These are phyloP conservation scores for Citrullus amarus DNA, from an alignment of 306 rosid species.

Conservation along the genomic window DNA sequence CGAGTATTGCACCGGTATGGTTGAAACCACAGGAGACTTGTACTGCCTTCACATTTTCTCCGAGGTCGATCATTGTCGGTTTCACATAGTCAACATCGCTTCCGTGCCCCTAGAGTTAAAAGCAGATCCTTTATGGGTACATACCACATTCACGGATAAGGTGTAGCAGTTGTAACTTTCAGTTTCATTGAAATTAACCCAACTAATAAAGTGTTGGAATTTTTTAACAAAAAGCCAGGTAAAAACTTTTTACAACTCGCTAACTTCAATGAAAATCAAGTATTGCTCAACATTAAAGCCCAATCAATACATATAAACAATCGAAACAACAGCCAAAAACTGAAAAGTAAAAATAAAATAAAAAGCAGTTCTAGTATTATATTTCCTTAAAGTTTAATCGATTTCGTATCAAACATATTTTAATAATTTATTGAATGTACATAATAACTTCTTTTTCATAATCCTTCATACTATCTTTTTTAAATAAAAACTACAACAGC, in stretches of 20 bases:
- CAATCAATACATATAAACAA: not conserved
- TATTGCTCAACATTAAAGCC: not conserved
- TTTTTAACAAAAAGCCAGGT: not conserved
- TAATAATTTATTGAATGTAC: too few relatives aligned
- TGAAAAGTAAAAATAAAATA: not conserved
- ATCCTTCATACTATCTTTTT: too few relatives aligned
- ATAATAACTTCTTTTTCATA: too few relatives aligned
- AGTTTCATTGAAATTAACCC: not conserved
- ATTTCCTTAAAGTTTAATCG: not conserved
- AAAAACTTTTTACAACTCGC: not conserved
- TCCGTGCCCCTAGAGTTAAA: slow-evolving; percentile 62
- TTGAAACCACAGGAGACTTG: slow-evolving; percentile 94
- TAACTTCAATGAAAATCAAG: too few relatives aligned
- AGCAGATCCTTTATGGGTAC: not conserved
- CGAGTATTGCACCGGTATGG: slow-evolving; percentile 85
- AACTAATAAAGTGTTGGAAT: not conserved
- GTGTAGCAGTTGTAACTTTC: not conserved
- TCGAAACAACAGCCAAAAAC: not conserved
- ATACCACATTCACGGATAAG: not conserved
- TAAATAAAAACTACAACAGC: too few relatives aligned
- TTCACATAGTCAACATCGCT: slow-evolving; percentile 69
- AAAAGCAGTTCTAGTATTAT: not conserved
- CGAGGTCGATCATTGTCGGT: slow-evolving; percentile 48
- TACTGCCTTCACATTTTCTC: slow-evolving; percentile 48
- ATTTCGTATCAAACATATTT: not conserved